Evolutionary conservation across 2,329 filamentous ascomycete species (phyloP).

Genomic region (Ceratocystis cubensis): DNA sequence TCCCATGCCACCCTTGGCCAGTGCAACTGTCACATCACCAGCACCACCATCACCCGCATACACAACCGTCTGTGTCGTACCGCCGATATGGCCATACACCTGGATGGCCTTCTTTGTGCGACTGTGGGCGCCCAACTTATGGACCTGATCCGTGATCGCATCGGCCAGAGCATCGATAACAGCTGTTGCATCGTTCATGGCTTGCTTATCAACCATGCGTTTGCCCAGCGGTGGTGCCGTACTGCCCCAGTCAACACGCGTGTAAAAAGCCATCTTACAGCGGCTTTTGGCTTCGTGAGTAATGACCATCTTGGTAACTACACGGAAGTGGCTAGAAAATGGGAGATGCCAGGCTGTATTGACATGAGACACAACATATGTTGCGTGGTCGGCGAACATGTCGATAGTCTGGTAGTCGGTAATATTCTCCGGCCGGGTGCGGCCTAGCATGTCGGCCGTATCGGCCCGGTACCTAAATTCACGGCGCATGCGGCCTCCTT

Average conservation of each 20-base stretch:
- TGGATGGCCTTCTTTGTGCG: slow-evolving; percentile 66
- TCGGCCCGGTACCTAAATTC: slow-evolving; percentile 72
- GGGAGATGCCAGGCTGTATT: slow-evolving; percentile 74
- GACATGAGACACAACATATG: slow-evolving; percentile 50
- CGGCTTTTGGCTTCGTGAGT: slow-evolving; percentile 85
- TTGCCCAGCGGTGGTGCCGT: slow-evolving; percentile 45
- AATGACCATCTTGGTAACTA: slow-evolving; percentile 84
- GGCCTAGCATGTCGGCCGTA: slow-evolving; percentile 51
- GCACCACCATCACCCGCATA: slow-evolving; percentile 39
- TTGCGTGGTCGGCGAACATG: slow-evolving; percentile 61
- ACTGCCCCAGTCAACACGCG: slow-evolving; percentile 74
- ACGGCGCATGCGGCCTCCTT: slow-evolving; percentile 57
- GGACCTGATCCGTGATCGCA: slow-evolving; percentile 64
- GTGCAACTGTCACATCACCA: slow-evolving; percentile 9
- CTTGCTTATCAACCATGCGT: slow-evolving; percentile 53
- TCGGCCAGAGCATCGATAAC: slow-evolving; percentile 65
- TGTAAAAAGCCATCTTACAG: slow-evolving; percentile 81
- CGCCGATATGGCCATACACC: slow-evolving; percentile 64
- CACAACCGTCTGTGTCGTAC: slow-evolving; percentile 50
- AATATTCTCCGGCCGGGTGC: slow-evolving; percentile 48
- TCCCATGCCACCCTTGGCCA: not conserved
- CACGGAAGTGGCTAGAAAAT: slow-evolving; percentile 61
- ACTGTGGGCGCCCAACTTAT: slow-evolving; percentile 58
- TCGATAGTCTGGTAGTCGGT: slow-evolving; percentile 81
- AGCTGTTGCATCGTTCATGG: slow-evolving; percentile 59